Percentiles rank a stretch among this genome's conserved stretches.
Evolutionary conservation across 495 filamentous ascomycete species (phyloP).

Genomic region (Patellaria atrata): DNA sequence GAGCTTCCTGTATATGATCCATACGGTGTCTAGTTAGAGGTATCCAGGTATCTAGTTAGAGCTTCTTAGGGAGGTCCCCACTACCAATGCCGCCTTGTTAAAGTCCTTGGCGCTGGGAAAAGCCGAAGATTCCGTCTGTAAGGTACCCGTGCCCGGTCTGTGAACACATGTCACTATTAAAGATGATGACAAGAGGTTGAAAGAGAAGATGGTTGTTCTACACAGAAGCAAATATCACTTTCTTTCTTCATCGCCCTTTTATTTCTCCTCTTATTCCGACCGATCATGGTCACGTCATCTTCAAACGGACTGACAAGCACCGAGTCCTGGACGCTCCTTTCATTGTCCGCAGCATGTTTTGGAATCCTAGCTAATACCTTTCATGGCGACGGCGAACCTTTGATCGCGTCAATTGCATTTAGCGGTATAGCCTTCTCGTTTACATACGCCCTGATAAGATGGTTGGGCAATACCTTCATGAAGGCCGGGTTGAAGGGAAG

Average conservation of each 20-base stretch:
- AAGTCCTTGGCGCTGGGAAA: no score
- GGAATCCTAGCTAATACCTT: conserved; percentile 71
- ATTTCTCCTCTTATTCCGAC: not conserved
- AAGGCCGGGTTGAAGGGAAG: conserved; percentile 78
- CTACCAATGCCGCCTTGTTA: no score
- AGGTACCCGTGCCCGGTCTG: no score
- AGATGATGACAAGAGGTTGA: no score
- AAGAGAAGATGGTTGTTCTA: no score
- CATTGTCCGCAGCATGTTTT: conserved; percentile 53
- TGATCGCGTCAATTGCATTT: conserved; percentile 77
- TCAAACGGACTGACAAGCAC: conserved; percentile 40
- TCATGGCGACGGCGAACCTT: conserved; percentile 64
- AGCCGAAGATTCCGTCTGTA: no score
- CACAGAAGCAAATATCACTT: no score
- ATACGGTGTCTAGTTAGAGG: no score
- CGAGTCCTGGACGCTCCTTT: conserved; percentile 56
- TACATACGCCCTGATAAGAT: conserved; percentile 72
- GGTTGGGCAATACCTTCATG: conserved; percentile 88
- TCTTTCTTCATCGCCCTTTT: not conserved
- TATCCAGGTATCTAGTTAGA: no score
- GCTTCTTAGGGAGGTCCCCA: no score
- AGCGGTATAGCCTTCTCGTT: conserved; percentile 69
- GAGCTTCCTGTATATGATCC: conserved; percentile 14
- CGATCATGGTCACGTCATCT: no score
- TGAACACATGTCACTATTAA: no score